These are phyloP conservation scores for Coelastrella sp. DNA, from an alignment of 139 green algal species.

Conservation along the genomic window DNA sequence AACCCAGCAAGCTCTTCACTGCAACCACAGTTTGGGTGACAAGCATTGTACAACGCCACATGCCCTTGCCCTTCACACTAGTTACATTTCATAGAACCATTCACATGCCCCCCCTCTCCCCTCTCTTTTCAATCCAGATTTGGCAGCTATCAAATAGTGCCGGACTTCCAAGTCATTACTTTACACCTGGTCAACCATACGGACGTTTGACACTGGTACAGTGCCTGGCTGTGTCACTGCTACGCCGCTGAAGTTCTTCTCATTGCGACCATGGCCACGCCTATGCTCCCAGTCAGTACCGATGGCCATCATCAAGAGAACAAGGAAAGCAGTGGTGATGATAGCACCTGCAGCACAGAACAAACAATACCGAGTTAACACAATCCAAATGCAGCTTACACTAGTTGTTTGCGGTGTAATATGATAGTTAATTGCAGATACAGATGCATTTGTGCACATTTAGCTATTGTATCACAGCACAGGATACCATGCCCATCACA, in stretches of 20 bases:
- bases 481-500: too few species aligned
- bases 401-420: too few species aligned
- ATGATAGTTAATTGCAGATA: too few species aligned
- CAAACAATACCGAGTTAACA: background rate
- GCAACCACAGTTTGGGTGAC: too few species aligned
- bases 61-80: too few species aligned
- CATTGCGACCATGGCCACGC: background rate
- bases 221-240: background rate
- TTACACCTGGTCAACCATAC: constrained; percentile 40
- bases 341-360: constrained; percentile 6
- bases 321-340: constrained; percentile 3
- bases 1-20: too few species aligned
- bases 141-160: background rate
- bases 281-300: constrained; percentile 43
- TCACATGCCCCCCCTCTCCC: too few species aligned
- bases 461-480: too few species aligned
- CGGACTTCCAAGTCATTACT: background rate
- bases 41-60: too few species aligned
- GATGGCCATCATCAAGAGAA: constrained; percentile 32
- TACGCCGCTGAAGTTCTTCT: background rate
- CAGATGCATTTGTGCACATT: too few species aligned
- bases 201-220: constrained; percentile 21
- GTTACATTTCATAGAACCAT: too few species aligned
- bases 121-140: background rate
- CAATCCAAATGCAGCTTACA: too few species aligned